These are phyloP conservation scores for Citrus sp. DNA, from an alignment of 345 rosid genomes.

Conservation along the genomic window DNA sequence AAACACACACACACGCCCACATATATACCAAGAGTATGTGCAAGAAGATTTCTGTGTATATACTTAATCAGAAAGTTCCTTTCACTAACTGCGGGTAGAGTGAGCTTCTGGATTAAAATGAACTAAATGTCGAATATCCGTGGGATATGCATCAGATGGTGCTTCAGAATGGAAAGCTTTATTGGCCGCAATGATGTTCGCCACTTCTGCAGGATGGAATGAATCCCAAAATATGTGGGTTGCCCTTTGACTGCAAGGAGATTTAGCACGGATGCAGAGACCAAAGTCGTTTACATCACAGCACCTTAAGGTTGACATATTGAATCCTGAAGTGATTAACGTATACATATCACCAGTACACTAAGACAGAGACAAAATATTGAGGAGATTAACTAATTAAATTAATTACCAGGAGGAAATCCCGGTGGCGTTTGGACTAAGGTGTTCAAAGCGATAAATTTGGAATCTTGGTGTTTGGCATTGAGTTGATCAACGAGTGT, in stretches of 20 bases:
- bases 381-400: too few relatives aligned
- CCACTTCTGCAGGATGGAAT: conserved; percentile 42
- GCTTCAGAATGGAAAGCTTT: conserved; percentile 22
- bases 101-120: neutral
- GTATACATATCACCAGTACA: too few relatives aligned
- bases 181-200: conserved; percentile 14
- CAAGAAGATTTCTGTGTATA: neutral
- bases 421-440: neutral
- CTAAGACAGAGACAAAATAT: neutral
- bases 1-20: too few relatives aligned
- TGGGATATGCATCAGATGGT: conserved; percentile 25
- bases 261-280: conserved; percentile 25
- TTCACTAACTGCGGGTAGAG: neutral
- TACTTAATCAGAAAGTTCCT: neutral
- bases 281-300: conserved; percentile 30
- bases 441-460: conserved; percentile 29
- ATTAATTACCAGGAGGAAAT: neutral
- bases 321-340: conserved; percentile 2
- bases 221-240: conserved; percentile 36
- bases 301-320: conserved; percentile 2
- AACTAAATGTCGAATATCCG: conserved; percentile 25
- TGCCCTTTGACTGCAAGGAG: conserved; percentile 28
- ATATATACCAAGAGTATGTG: neutral
- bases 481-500: conserved; percentile 53
- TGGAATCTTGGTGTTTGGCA: conserved; percentile 41